Evolutionary conservation across 345 rosid genomes (phyloP).

Genomic region (Litchi chinensis): DNA sequence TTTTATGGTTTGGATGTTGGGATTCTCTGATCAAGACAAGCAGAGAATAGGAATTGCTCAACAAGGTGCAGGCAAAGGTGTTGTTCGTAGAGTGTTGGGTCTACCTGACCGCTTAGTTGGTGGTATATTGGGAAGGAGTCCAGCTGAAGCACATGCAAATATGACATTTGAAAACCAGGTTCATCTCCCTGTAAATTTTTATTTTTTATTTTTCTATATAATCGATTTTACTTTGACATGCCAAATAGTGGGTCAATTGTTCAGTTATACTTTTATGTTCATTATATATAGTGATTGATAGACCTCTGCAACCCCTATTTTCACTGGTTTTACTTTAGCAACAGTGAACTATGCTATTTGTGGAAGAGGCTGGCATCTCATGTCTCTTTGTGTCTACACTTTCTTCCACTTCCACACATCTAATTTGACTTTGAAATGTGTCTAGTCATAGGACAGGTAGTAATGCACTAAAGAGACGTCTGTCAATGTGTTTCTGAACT

Average conservation of each 20-base stretch:
- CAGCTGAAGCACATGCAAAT: slow-evolving; percentile 50
- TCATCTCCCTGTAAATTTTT: background rate
- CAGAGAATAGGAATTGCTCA: slow-evolving; percentile 87
- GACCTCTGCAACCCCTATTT: no score
- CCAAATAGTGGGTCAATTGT: background rate
- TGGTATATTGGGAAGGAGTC: slow-evolving; percentile 81
- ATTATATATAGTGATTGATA: no score
- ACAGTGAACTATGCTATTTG: background rate
- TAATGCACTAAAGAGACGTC: no score
- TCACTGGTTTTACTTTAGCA: no score
- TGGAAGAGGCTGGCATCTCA: background rate
- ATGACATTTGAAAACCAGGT: slow-evolving; percentile 82
- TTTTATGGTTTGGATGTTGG: slow-evolving; percentile 96
- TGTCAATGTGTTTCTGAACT: no score
- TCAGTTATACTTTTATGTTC: no score
- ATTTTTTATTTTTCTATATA: background rate
- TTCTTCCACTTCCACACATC: background rate
- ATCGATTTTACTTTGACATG: background rate
- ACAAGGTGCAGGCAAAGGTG: slow-evolving; percentile 84
- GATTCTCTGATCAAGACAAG: slow-evolving; percentile 94
- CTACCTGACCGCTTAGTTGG: slow-evolving; percentile 98
- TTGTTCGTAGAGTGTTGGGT: no score
- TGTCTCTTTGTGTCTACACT: background rate
- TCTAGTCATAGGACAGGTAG: no score
- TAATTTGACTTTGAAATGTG: no score